phyloP scores from a whole-genome alignment of 2,329 filamentous ascomycete genomes.

The Scedosporium minutisporum region DNA sequence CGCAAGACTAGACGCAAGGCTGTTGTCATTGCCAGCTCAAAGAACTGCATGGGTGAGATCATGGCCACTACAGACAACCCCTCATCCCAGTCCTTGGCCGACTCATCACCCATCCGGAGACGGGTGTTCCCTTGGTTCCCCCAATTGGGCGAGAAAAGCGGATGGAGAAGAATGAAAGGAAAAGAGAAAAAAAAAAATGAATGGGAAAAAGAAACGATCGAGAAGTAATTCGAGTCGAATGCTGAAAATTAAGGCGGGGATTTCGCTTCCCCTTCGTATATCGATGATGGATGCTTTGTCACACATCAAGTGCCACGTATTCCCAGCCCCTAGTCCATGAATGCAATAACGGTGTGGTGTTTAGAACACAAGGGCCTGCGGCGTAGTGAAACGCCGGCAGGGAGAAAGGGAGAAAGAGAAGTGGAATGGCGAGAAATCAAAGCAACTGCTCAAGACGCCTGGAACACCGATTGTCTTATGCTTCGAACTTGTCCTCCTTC shows the following conservation, averaged over 20 bases:
- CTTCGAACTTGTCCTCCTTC: conserved; percentile 3
- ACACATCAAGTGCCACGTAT: not conserved
- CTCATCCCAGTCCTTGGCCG: too few relatives aligned
- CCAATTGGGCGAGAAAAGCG: too few relatives aligned
- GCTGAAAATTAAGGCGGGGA: not conserved
- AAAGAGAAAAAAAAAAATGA: not conserved
- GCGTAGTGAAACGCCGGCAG: not conserved
- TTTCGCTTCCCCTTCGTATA: not conserved
- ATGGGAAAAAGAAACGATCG: not conserved
- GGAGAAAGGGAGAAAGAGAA: not conserved
- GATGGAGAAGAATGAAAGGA: too few relatives aligned
- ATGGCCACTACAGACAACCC: too few relatives aligned
- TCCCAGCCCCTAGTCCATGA: not conserved
- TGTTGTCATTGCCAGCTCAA: too few relatives aligned
- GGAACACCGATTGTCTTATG: conserved; percentile 5
- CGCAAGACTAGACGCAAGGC: too few relatives aligned
- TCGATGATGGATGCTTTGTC: not conserved
- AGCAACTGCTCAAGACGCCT: conserved; percentile 2
- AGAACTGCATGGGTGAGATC: too few relatives aligned
- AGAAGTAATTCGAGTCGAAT: not conserved
- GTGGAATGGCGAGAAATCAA: not conserved
- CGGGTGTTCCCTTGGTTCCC: too few relatives aligned
- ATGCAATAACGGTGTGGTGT: not conserved
- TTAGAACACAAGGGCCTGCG: not conserved
- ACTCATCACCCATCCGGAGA: too few relatives aligned